Conservation (phyloP, 257 asterid species). For the Anisodus tanguticus region DNA sequence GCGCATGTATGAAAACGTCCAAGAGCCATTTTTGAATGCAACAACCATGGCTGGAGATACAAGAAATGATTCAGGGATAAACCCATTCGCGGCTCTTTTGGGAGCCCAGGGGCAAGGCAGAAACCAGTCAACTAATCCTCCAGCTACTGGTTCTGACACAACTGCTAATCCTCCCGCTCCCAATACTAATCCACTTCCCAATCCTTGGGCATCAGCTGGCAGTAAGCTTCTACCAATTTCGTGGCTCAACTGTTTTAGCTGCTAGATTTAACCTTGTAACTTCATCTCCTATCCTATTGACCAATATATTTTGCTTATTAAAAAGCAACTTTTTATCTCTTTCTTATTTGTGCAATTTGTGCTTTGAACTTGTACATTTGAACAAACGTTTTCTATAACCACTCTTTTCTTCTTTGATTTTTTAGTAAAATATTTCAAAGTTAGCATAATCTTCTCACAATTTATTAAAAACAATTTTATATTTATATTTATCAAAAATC, state of each 20-base stretch:
- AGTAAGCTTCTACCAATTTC: slow-evolving; percentile 42
- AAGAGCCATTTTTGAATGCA: slow-evolving; percentile 62
- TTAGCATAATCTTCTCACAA: not conserved
- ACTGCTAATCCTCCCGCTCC: slow-evolving; percentile 51
- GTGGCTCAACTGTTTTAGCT: not conserved
- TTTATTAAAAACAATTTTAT: not conserved
- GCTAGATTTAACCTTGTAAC: not conserved
- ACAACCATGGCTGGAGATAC: slow-evolving; percentile 53
- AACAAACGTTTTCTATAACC: not conserved
- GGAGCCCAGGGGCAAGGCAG: slow-evolving; percentile 43
- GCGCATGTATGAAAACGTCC: slow-evolving; percentile 64
- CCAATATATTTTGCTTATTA: not conserved
- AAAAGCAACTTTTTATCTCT: not conserved
- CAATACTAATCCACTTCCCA: slow-evolving; percentile 60
- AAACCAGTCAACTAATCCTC: slow-evolving; percentile 39
- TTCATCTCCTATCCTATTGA: not conserved
- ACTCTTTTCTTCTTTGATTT: not conserved
- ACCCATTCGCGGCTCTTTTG: slow-evolving; percentile 53
- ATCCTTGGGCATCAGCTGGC: slow-evolving; percentile 57
- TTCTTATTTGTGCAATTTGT: not conserved
- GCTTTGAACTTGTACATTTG: not conserved
- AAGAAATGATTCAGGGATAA: slow-evolving; percentile 46
- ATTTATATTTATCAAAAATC: not conserved
- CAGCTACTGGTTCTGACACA: slow-evolving; percentile 41
- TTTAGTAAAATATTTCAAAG: slow-evolving; percentile 14